These are phyloP conservation scores for Candida michaelii DNA, from an alignment of 805 yeast species.

Conservation along the genomic window DNA sequence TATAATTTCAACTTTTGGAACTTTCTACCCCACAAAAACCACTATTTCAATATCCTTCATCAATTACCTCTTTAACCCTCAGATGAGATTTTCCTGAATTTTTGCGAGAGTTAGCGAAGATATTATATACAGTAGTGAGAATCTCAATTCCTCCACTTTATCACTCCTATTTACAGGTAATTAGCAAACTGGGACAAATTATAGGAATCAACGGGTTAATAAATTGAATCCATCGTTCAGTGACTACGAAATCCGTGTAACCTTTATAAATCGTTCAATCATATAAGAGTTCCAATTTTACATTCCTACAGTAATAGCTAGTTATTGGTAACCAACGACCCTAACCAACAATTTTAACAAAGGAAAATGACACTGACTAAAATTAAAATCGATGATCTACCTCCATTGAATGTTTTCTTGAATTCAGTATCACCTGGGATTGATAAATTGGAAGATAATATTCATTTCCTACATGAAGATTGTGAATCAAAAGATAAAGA, in stretches of 20 bases:
- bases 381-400: slow-evolving; percentile 21
- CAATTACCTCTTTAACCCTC: not conserved
- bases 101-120: slow-evolving; percentile 8
- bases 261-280: too few species aligned
- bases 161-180: slow-evolving; percentile 4
- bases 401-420: slow-evolving; percentile 30
- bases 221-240: too few species aligned
- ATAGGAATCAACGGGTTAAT: too few species aligned
- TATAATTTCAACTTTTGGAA: too few species aligned
- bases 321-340: too few species aligned
- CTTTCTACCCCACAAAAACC: not conserved
- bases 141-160: slow-evolving; percentile 9
- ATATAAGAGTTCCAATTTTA: too few species aligned
- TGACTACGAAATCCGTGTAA: too few species aligned
- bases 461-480: slow-evolving; percentile 26
- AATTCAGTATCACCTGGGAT: slow-evolving; percentile 40
- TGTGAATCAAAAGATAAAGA: slow-evolving; percentile 1
- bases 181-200: not conserved
- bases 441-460: slow-evolving; percentile 30
- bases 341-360: not conserved
- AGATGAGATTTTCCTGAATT: slow-evolving; percentile 5
- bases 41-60: not conserved
- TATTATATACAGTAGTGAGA: slow-evolving; percentile 8
- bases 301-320: too few species aligned
- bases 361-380: slow-evolving; percentile 27